Evolutionary conservation across 2,329 filamentous ascomycete species (phyloP), one percentile per base, ranked within the genome.

Genomic region (Fusarium sp.): DNA sequence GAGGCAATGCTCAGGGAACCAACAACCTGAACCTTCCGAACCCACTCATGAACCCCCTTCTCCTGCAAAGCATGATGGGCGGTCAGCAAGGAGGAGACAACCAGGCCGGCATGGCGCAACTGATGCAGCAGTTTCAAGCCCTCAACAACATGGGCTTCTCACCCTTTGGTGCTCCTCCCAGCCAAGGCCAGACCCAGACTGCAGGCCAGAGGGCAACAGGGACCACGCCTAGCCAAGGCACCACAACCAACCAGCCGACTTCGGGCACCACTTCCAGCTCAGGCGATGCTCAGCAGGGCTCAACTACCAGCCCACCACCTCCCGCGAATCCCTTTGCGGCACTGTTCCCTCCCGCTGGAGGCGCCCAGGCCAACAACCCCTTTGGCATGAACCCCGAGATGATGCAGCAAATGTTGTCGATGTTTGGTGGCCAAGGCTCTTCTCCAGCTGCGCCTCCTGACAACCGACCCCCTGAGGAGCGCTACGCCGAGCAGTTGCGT

Each of bases 401-500:
- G 81, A 83, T 88, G 83, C 86, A 87, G 82, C 87, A 87, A 81
- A 85, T 87, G 83, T 83, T 88, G 83, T 86, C 88, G 74, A 82
- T 90, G 73, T 83, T 88, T 72, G 67, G 82, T 68, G 80, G 78
- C 35, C 79, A 79, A 45, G 83, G 80, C 4, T 82, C 81, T 22
- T 81, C 88, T 2, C 83, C 89, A 14, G 84, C 89, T 18, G 84
- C 89, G 20, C 93, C 95, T 6, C 84, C 89, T 4, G 97, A 99
- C 84, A 97, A 89, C 79, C 90, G 96, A 72, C 95, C 97, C 6
- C 96, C 97, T 0, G 97, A 99, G 86, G 97, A 98, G 84, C 88
- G 94, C 68, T 99, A 98, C 78, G 95, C 94, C 4, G 92, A 94
- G 35, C 96, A 99, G 84, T 87, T 99, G 59, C 89, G 95, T 69